These are phyloP conservation scores for Helichrysum umbraculigerum DNA, from an alignment of 129 eudicot species.

Conservation along the genomic window DNA sequence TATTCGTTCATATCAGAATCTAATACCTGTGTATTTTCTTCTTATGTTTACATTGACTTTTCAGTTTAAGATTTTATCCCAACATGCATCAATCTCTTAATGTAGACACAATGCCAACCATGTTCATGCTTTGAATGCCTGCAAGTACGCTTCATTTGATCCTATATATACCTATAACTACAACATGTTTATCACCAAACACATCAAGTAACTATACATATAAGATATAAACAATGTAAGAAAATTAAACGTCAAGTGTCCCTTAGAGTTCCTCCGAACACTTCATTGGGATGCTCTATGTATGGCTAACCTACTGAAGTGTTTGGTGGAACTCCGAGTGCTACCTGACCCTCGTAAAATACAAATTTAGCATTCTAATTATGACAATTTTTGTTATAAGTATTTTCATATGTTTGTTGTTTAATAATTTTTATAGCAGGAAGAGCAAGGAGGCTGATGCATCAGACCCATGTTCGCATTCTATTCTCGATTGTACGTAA, in stretches of 20 bases:
- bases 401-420: not conserved
- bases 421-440: not conserved
- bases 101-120: not conserved
- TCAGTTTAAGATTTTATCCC: not conserved
- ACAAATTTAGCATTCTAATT: not conserved
- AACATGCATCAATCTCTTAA: not conserved
- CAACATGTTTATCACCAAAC: not conserved
- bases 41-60: not conserved
- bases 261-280: constrained; percentile 20
- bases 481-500: too few species aligned
- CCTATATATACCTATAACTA: not conserved
- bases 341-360: not conserved
- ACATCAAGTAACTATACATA: not conserved
- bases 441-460: not conserved
- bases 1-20: not conserved
- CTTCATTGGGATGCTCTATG: constrained; percentile 4
- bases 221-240: not conserved
- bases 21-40: not conserved
- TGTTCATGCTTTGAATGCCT: not conserved
- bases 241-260: constrained; percentile 8
- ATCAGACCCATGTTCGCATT: too few species aligned
- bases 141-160: not conserved
- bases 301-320: not conserved
- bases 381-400: not conserved
- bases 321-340: constrained; percentile 22